Conservation (phyloP, 2,329 filamentous ascomycete species). For the Fusarium sterilihyphosum region DNA sequence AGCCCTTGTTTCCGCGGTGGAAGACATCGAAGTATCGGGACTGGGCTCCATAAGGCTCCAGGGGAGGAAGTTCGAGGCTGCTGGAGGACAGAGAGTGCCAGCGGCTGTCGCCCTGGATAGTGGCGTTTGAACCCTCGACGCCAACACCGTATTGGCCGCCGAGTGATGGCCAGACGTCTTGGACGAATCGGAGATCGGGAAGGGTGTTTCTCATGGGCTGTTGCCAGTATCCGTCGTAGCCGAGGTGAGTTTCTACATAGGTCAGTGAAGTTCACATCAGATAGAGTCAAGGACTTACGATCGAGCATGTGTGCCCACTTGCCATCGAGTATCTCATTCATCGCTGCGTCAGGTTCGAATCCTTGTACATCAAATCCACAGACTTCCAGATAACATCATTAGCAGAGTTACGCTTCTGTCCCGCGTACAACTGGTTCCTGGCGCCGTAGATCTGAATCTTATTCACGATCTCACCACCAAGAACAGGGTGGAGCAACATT, state of each 20-base stretch:
- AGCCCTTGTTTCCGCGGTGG: slow-evolving; percentile 45
- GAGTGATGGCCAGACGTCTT: slow-evolving; percentile 66
- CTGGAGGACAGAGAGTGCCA: slow-evolving; percentile 62
- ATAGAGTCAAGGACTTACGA: background rate
- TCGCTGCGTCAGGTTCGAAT: slow-evolving; percentile 30
- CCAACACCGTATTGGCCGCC: slow-evolving; percentile 50
- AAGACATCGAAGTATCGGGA: slow-evolving; percentile 50
- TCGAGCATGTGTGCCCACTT: slow-evolving; percentile 34
- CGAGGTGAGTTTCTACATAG: slow-evolving; percentile 59
- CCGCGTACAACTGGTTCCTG: slow-evolving; percentile 63
- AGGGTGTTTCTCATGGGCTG: slow-evolving; percentile 77
- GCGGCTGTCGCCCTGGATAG: slow-evolving; percentile 52
- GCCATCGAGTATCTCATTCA: slow-evolving; percentile 31
- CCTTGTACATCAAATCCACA: slow-evolving; percentile 29
- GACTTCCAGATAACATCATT: slow-evolving; percentile 50
- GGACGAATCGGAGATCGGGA: slow-evolving; percentile 55
- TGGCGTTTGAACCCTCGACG: slow-evolving; percentile 47
- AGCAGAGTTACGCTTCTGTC: slow-evolving; percentile 65
- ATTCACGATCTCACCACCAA: slow-evolving; percentile 65
- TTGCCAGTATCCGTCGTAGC: slow-evolving; percentile 68
- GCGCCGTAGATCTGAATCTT: slow-evolving; percentile 58
- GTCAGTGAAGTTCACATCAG: background rate
- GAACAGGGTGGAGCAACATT: slow-evolving; percentile 68
- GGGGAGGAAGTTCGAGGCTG: slow-evolving; percentile 46
- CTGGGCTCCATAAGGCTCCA: slow-evolving; percentile 46